phyloP scores from a whole-genome alignment of 768 basidiomycete genomes.

The Amanita rubescens region DNA sequence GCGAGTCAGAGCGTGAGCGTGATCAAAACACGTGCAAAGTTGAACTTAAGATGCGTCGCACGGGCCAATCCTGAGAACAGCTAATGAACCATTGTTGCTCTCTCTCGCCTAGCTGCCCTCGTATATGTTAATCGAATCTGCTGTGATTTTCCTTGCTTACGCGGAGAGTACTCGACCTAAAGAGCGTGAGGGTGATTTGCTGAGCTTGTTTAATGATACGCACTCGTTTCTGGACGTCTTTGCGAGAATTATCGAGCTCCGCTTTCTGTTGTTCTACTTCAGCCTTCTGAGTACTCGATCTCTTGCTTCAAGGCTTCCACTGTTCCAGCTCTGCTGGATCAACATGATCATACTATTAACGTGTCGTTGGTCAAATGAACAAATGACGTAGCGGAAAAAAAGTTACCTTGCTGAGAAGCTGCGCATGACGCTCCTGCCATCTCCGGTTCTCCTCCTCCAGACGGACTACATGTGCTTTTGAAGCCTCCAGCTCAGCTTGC shows the following conservation, averaged over 20 bases:
- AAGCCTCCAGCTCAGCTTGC: constrained; percentile 69
- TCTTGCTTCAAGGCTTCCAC: constrained; percentile 73
- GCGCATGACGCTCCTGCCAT: constrained; percentile 77
- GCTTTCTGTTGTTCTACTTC: constrained; percentile 23
- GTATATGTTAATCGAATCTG: constrained; percentile 22
- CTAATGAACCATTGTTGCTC: too few species aligned
- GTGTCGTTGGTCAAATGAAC: background rate
- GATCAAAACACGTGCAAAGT: too few species aligned
- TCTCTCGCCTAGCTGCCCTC: constrained; percentile 22
- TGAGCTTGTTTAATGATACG: constrained; percentile 7
- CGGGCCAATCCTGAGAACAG: too few species aligned
- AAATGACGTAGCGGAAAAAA: background rate
- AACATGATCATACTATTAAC: constrained; percentile 70
- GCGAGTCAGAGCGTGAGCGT: too few species aligned
- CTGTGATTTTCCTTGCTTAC: constrained; percentile 27
- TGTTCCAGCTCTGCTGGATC: constrained; percentile 82
- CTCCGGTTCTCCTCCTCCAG: constrained; percentile 70
- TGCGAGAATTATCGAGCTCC: constrained; percentile 16
- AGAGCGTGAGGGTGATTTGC: background rate
- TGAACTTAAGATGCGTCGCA: too few species aligned
- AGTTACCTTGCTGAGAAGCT: constrained; percentile 72
- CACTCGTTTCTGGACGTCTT: constrained; percentile 26
- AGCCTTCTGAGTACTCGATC: constrained; percentile 36
- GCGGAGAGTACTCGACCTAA: constrained; percentile 36
- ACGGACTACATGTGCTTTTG: constrained; percentile 55